A percentile compares a stretch with the other conserved stretches of the same genome.
These are phyloP conservation scores for Cymodocea nodosa DNA, from an alignment of 116 monocot species.

Conservation along the genomic window DNA sequence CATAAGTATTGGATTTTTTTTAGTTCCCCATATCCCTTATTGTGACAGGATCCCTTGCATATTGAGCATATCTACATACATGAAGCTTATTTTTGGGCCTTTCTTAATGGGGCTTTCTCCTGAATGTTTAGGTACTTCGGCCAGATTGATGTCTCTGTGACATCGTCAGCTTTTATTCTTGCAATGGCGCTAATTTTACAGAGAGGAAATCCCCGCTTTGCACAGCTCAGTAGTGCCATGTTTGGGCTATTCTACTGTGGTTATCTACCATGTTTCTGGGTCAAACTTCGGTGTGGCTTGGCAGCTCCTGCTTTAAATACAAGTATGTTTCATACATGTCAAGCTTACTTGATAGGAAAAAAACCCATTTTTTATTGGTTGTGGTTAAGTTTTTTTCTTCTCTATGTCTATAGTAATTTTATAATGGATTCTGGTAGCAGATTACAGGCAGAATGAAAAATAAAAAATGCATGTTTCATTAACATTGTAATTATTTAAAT, in stretches of 20 bases:
- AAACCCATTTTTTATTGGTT: no score
- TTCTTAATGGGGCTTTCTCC: not conserved
- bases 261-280: conserved; percentile 95
- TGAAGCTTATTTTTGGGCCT: not conserved
- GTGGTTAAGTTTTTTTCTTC: no score
- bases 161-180: conserved; percentile 72
- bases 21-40: not conserved
- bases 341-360: not conserved
- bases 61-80: not conserved
- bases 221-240: conserved; percentile 85
- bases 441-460: no score
- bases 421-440: no score
- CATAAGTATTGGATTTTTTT: no score
- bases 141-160: conserved; percentile 76
- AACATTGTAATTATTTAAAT: no score
- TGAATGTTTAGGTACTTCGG: conserved; percentile 68
- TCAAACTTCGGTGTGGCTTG: conserved; percentile 86
- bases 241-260: conserved; percentile 98
- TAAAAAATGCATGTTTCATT: no score
- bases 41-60: not conserved
- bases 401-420: no score
- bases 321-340: conserved; percentile 28
- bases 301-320: conserved; percentile 77
- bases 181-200: conserved; percentile 77
- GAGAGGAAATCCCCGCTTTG: conserved; percentile 90